Percentiles rank a stretch among this genome's conserved stretches.
These are phyloP conservation scores for Marchantia paleacea DNA, from an alignment of 225 moss, liverwort and hornwort species.

Conservation along the genomic window DNA sequence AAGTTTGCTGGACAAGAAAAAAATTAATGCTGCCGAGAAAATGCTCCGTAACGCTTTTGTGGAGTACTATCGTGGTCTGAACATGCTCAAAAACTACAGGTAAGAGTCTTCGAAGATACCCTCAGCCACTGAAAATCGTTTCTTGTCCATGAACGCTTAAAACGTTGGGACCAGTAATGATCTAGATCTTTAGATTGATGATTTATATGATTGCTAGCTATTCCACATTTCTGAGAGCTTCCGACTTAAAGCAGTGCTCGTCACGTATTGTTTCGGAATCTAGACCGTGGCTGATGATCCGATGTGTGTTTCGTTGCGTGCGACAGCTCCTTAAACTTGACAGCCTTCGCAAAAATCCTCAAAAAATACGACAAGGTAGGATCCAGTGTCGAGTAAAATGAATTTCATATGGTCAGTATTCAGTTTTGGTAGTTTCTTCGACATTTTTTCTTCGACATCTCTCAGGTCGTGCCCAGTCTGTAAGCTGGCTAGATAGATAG, in stretches of 20 bases:
- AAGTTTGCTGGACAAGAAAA: slow-evolving; percentile 53
- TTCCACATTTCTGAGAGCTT: background rate
- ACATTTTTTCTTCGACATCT: too few species aligned
- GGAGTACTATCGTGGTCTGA: slow-evolving; percentile 75
- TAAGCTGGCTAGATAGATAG: too few species aligned
- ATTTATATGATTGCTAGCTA: background rate
- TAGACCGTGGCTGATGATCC: background rate
- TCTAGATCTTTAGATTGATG: background rate
- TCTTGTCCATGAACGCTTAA: too few species aligned
- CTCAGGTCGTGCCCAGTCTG: too few species aligned
- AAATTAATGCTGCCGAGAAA: slow-evolving; percentile 60
- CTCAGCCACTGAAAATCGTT: too few species aligned
- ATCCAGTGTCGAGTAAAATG: background rate
- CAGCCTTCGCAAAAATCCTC: slow-evolving; percentile 37
- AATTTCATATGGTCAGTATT: too few species aligned
- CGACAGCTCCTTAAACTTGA: slow-evolving; percentile 31
- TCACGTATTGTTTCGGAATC: background rate
- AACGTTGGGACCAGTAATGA: too few species aligned
- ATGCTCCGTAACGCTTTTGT: slow-evolving; percentile 68
- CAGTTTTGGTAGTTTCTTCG: too few species aligned
- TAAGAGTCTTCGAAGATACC: background rate
- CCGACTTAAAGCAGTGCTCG: background rate
- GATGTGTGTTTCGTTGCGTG: background rate
- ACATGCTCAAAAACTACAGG: slow-evolving; percentile 72
- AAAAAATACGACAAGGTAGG: slow-evolving; percentile 44